Base-by-base conservation (phyloP, 2,329 filamentous ascomycete genomes). In the Clarireedia homoeocarpa region DNA sequence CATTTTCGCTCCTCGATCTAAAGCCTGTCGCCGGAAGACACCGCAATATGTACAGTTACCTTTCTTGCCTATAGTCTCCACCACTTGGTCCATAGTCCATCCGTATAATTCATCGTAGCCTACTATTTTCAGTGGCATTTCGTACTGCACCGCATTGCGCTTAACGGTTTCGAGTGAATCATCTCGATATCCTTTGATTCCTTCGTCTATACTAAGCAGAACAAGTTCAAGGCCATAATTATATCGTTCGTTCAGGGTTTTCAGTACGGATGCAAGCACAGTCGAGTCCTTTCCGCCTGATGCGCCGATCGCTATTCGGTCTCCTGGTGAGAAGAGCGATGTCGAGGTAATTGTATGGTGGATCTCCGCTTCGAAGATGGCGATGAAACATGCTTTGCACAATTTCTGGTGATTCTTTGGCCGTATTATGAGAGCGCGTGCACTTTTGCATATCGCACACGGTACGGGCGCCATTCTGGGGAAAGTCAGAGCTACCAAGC, bases 21-120 rank as follows among this genome's bases (percentile, higher is more conserved):
- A 78, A 1, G 94, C 94, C 74, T 99, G 94, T 57, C 95, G 81
- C 53, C 94, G 80, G 69, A 99, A 99, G 17, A 99, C 94, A 14
- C 94, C 94, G 67, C 94, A 99, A 68, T 99, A 99, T 30, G 95
- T 99, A 78, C 94, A 99, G 72, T 99, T 99, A 30, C 92, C 91
- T 72, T 96, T 97, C 75, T 96, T 97, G 14, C 94, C 94, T 51
- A 99, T 88, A 48, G 92, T 89, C 66, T 91, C 88, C 4, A 99
- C 95, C 9, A 99, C 94, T 68, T 97, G 90, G 68, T 99, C 94
- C 94, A 99, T 99, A 1, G 91, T 96, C 94, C 94, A 99, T 7
- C 92, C 94, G 70, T 99, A 99, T 9, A 99, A 77, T 67, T 96
- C 88, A 53, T 86, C 86, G 67, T 99, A 99, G 50, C 92, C 91